phyloP scores from a whole-genome alignment of 2,329 filamentous ascomycete species.

The Aaosphaeria arxii region DNA sequence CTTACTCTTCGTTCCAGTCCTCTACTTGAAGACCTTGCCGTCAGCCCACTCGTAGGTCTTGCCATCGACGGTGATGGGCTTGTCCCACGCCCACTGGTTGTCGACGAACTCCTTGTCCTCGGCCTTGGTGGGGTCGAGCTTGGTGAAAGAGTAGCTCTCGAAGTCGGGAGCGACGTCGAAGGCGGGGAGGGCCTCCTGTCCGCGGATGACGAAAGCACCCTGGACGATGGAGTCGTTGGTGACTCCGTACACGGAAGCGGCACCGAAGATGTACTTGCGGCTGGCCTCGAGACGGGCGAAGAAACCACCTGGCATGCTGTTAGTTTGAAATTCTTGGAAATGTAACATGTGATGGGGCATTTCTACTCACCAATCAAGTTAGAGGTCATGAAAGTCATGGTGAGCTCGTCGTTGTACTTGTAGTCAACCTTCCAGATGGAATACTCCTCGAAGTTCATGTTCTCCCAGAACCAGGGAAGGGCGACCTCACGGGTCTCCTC shows the following conservation, averaged over 20 bases:
- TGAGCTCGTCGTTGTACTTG: conserved; percentile 99
- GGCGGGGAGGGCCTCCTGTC: conserved; percentile 78
- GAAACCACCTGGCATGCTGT: conserved; percentile 66
- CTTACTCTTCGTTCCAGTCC: conserved; percentile 7
- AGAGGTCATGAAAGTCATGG: conserved; percentile 96
- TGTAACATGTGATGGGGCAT: background rate
- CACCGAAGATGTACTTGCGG: conserved; percentile 97
- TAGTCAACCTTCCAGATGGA: conserved; percentile 92
- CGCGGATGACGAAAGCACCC: conserved; percentile 93
- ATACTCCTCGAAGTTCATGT: conserved; percentile 91
- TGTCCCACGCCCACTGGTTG: conserved; percentile 89
- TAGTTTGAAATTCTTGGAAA: conserved; percentile 7
- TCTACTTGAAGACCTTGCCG: conserved; percentile 99
- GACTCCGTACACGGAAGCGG: conserved; percentile 81
- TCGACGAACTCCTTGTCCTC: conserved; percentile 86
- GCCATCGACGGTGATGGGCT: conserved; percentile 72
- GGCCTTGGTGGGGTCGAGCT: conserved; percentile 84
- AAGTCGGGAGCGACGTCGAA: conserved; percentile 97
- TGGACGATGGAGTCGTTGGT: conserved; percentile 87
- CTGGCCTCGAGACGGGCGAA: conserved; percentile 95
- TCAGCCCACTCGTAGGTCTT: conserved; percentile 87
- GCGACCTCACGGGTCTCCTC: conserved; percentile 76
- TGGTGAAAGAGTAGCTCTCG: conserved; percentile 94
- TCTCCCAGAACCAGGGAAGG: conserved; percentile 98
- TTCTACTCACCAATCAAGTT: conserved; percentile 77